Evolutionary conservation across 164 flowering plant species (phyloP), one percentile per base, ranked within the genome.

Genomic region (Annona cherimola): DNA sequence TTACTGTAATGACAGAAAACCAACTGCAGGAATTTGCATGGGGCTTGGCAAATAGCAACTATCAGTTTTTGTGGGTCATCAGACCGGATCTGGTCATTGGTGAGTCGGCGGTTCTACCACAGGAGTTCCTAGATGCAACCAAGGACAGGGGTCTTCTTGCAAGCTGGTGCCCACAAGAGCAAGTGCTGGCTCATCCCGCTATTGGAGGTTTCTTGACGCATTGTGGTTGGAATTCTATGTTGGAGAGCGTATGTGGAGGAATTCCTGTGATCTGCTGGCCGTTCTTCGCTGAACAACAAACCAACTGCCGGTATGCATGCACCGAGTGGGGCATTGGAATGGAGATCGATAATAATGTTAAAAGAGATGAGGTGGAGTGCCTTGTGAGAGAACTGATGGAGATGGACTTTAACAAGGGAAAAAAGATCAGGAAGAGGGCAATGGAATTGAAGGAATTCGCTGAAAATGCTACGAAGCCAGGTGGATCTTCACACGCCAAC

Each of bases 321-420:
- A 57, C 9, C 6, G 62, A 69, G 26, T 69, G 61, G 71, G 62
- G 62, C 4, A 55, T 69, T 5, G 71, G 71, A 5, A 57, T 50
- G 40, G 71, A 69, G 12, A 54, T 69, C 35, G 35, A 46, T 14
- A 46, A 46, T 1, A 5, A 46, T 46, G 55, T 46, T 8, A 46
- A 14, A 1, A 1, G 55, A 46, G 7, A 46, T 4, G 5, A 14
- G 2, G 8, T 46, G 3, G 55, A 46, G 55, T 8, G 4, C 11
- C 55, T 46, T 46, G 55, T 46, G 55, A 73, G 71, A n/a, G 74
- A 77, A 54, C 14, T 71, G 45, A 70, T 78, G 83, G 77, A 75
- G 45, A 70, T 78, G 83, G 77, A 75, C 4, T 79, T 79, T 57
- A 77, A 78, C 66, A 81, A 74, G 39, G 77, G 81, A 2, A 76